phyloP scores from a whole-genome alignment of 1,139 yeast genomes.

The Geotrichum armillariae region DNA sequence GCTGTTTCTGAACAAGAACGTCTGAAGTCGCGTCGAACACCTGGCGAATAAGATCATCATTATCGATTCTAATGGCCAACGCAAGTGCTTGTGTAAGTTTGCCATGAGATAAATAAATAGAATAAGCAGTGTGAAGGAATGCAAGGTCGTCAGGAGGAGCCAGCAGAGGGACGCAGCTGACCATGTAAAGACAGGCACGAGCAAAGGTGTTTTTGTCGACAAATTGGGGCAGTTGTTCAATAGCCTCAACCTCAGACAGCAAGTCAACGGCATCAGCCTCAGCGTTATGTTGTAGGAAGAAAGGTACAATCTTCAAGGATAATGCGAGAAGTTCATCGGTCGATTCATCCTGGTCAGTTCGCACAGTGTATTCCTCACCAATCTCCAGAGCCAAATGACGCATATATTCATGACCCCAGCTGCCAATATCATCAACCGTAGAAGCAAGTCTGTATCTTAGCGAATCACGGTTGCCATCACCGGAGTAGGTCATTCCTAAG shows the following conservation, averaged over 20 bases:
- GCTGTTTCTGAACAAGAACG: conserved; percentile 75
- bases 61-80: conserved; percentile 86
- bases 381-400: conserved; percentile 94
- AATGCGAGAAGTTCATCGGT: conserved; percentile 56
- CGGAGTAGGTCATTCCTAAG: conserved; percentile 92
- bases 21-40: conserved; percentile 79
- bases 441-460: conserved; percentile 78
- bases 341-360: conserved; percentile 51
- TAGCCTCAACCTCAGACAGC: conserved; percentile 81
- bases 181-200: conserved; percentile 92
- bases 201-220: conserved; percentile 84
- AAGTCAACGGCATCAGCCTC: conserved; percentile 98
- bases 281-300: conserved; percentile 90
- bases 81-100: conserved; percentile 88
- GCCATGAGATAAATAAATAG: conserved; percentile 76
- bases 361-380: conserved; percentile 78
- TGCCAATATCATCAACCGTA: conserved; percentile 59
- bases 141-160: conserved; percentile 94
- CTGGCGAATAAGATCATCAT: conserved; percentile 70
- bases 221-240: conserved; percentile 76
- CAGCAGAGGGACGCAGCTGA: conserved; percentile 90
- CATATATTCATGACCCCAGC: conserved; percentile 98
- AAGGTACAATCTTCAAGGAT: conserved; percentile 80
- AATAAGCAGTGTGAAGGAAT: conserved; percentile 84
- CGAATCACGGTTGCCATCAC: conserved; percentile 78